These are phyloP conservation scores for Vigna angularis DNA, from an alignment of 306 rosid species.

Conservation along the genomic window DNA sequence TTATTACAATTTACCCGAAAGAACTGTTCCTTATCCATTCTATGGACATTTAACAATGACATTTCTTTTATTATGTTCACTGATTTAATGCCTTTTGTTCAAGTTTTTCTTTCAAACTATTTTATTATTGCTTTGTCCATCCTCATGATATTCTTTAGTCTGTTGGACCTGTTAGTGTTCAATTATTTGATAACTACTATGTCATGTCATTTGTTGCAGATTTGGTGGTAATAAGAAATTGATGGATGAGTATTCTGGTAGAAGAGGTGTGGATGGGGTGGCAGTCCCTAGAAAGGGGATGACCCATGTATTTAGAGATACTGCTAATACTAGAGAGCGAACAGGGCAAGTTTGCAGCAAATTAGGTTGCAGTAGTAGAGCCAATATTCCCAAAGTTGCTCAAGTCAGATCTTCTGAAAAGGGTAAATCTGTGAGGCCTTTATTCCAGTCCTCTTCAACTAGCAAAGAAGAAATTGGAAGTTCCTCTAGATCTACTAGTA, in stretches of 20 bases:
- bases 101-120: constrained; percentile 18
- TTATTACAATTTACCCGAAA: background rate
- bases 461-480: constrained; percentile 74
- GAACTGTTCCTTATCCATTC: constrained; percentile 1
- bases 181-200: background rate
- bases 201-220: constrained; percentile 47
- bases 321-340: constrained; percentile 58
- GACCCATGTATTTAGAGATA: constrained; percentile 62
- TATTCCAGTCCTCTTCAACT: constrained; percentile 54
- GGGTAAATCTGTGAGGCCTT: constrained; percentile 60
- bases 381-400: constrained; percentile 55
- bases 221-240: constrained; percentile 43
- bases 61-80: background rate
- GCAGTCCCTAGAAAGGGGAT: constrained; percentile 63
- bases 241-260: constrained; percentile 78
- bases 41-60: background rate
- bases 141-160: background rate
- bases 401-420: constrained; percentile 60
- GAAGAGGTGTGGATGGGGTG: constrained; percentile 59
- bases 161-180: background rate
- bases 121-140: background rate
- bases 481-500: constrained; percentile 61
- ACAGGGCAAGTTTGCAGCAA: constrained; percentile 61
- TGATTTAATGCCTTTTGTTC: background rate
- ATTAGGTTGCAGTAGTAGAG: constrained; percentile 63